phyloP scores from a whole-genome alignment of 2,329 filamentous ascomycete species.

The Cladophialophora chaetospira region DNA sequence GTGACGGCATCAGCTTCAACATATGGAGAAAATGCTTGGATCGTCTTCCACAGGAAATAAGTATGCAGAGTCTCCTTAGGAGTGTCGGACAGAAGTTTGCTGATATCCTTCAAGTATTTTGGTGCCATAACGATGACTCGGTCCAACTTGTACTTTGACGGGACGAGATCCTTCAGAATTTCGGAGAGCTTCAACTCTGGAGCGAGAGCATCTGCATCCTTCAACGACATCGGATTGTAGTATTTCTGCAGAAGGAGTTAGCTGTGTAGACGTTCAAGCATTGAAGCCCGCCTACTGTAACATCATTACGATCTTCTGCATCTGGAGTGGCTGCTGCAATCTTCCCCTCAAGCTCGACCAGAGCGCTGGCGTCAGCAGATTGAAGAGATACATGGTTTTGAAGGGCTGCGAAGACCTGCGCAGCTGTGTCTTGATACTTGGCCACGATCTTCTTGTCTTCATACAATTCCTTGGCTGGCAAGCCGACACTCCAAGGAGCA shows the following conservation, averaged over 20 bases:
- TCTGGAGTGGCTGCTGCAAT: constrained; percentile 62
- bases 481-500: constrained; percentile 53
- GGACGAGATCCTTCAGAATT: constrained; percentile 57
- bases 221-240: constrained; percentile 64
- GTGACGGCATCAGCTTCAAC: constrained; percentile 63
- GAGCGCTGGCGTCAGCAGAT: constrained; percentile 38
- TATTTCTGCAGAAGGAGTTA: constrained; percentile 45
- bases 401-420: constrained; percentile 46
- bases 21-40: constrained; percentile 55
- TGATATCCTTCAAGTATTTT: constrained; percentile 61
- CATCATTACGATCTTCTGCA: constrained; percentile 60
- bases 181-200: constrained; percentile 59
- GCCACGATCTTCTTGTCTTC: constrained; percentile 55
- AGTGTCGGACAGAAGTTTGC: constrained; percentile 57
- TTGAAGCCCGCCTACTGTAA: constrained; percentile 45
- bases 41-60: constrained; percentile 67
- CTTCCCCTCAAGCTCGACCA: constrained; percentile 62
- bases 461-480: constrained; percentile 65
- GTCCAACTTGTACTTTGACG: constrained; percentile 52
- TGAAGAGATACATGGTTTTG: constrained; percentile 33
- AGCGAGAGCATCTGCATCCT: constrained; percentile 57
- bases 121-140: constrained; percentile 63
- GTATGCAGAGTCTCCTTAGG: constrained; percentile 58
- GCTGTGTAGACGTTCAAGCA: neutral
- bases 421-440: constrained; percentile 53